Conservation (phyloP, 495 filamentous ascomycete species). For the Trichoderma orchidacearum region DNA sequence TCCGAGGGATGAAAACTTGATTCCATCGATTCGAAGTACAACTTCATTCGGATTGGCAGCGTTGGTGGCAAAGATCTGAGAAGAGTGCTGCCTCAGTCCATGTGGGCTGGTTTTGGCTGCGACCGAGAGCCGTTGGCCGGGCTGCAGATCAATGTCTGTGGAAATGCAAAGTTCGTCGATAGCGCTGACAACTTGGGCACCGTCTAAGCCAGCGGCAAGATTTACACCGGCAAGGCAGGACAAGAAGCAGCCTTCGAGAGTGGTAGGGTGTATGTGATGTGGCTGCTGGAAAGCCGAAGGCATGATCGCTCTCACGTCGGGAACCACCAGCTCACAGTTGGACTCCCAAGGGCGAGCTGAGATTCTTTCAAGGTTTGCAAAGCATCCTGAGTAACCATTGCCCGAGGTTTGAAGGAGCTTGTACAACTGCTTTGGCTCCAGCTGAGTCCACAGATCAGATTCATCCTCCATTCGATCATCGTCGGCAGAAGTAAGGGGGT, state of each 20-base stretch:
- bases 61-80: background rate
- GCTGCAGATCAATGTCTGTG: background rate
- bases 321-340: slow-evolving; percentile 8
- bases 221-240: background rate
- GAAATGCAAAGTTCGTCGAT: background rate
- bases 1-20: background rate
- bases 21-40: background rate
- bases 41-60: background rate
- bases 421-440: slow-evolving; percentile 6
- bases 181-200: background rate
- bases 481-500: background rate
- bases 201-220: slow-evolving; percentile 12
- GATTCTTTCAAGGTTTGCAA: slow-evolving; percentile 3
- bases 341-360: background rate
- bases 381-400: slow-evolving; percentile 9
- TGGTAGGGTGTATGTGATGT: slow-evolving; percentile 29
- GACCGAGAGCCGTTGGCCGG: background rate
- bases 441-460: background rate
- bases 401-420: slow-evolving; percentile 8
- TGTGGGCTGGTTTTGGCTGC: background rate
- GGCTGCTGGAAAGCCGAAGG: slow-evolving; percentile 18
- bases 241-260: slow-evolving; percentile 18
- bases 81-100: background rate
- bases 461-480: background rate
- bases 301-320: slow-evolving; percentile 21